Evolutionary conservation across 345 rosid species (phyloP), one percentile per base, ranked within the genome.

Genomic region (Aquilaria sinensis): DNA sequence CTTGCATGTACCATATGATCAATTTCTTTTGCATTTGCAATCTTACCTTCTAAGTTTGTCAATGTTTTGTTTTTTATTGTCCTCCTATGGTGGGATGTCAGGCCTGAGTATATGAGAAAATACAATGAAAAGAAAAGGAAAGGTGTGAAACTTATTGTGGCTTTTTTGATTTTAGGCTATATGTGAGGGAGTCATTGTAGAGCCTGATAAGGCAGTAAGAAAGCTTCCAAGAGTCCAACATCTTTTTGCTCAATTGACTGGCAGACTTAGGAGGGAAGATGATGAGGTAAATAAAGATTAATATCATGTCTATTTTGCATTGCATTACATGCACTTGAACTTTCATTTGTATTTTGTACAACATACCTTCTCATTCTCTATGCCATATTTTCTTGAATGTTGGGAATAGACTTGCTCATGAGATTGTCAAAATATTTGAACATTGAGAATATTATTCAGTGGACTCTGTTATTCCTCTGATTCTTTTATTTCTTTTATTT

Each of bases 171-270:
- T 65, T 67, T 64, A 92, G 96, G 78, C 84, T 61, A 81, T 87
- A 64, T 89, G 96, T 64, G 63, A 79, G 30, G 74, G 60, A 49
- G 85, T 89, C 46, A 75, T 81, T 32, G 80, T 85, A 58, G 80
- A 82, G 71, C 96, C 96, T 16, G 78, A 75, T 46, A 86, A 86
- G 75, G 74, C 84, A 15, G 77, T 89, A 73, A 69, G 92, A 48
- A 92, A 92, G 67, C 82, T 89, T 50, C 80, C 87, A 69, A 78
- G 96, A 80, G 79, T 92, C 58, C 96, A 92, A 65, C 98, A 92
- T 70, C 57, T 92, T 57, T 82, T 83, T 68, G 88, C 98, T 60
- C 87, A 70, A 56, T 68, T 92, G 60, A 75, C 81, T 51, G 97
- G 96, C 54, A 74, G 63, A 60, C 70, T 92, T 71, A 81, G 77